Evolutionary conservation across 2,329 filamentous ascomycete species (phyloP).

Genomic region (Fonsecaea erecta): DNA sequence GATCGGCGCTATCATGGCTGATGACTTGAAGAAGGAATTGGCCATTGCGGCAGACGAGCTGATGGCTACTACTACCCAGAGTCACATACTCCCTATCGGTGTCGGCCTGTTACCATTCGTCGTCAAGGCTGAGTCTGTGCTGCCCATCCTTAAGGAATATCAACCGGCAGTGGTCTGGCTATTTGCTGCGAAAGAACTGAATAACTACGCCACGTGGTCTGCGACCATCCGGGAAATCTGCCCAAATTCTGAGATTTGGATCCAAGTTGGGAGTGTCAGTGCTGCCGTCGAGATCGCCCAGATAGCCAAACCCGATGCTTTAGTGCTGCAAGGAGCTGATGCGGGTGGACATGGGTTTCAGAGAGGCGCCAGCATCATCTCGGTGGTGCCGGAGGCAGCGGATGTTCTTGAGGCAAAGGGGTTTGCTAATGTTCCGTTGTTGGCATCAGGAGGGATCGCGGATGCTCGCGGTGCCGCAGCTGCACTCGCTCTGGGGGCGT

Average conservation of each 20-base stretch:
- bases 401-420: slow-evolving; percentile 44
- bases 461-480: slow-evolving; percentile 58
- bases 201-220: slow-evolving; percentile 50
- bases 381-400: slow-evolving; percentile 56
- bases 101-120: slow-evolving; percentile 48
- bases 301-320: slow-evolving; percentile 15
- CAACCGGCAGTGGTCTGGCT: slow-evolving; percentile 46
- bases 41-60: slow-evolving; percentile 37
- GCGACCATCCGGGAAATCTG: slow-evolving; percentile 45
- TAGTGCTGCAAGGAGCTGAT: slow-evolving; percentile 42
- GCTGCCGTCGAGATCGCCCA: slow-evolving; percentile 51
- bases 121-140: slow-evolving; percentile 9
- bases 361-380: slow-evolving; percentile 51
- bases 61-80: slow-evolving; percentile 1
- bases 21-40: slow-evolving; percentile 41
- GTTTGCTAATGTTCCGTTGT: slow-evolving; percentile 16
- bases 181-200: slow-evolving; percentile 41
- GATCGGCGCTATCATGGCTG: slow-evolving; percentile 59
- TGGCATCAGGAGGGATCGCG: slow-evolving; percentile 59
- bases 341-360: slow-evolving; percentile 59
- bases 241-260: slow-evolving; percentile 54
- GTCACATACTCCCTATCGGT: slow-evolving; percentile 43
- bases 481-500: slow-evolving; percentile 56
- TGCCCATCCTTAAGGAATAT: slow-evolving; percentile 39
- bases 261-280: slow-evolving; percentile 55